These are phyloP conservation scores for Ophiocordyceps australis DNA, from an alignment of 2,329 filamentous ascomycete species.

Conservation along the genomic window DNA sequence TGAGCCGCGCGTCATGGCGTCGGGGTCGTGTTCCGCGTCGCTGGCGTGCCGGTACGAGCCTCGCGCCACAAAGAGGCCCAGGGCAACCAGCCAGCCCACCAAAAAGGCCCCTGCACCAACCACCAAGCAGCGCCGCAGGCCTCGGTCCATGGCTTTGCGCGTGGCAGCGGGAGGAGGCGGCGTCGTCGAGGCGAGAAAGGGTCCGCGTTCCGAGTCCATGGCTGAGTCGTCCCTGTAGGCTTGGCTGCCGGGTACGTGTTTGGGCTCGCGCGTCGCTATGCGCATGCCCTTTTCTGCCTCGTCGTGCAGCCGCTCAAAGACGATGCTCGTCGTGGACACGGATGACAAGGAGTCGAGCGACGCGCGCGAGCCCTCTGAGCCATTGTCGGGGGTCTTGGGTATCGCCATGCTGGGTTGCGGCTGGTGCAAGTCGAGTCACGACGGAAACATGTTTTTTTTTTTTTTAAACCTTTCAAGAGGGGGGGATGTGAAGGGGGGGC, in stretches of 20 bases:
- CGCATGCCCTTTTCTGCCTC: conserved; percentile 16
- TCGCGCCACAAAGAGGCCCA: conserved; percentile 46
- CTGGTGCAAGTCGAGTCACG: no score
- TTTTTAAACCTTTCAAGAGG: no score
- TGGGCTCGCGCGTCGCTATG: conserved; percentile 4
- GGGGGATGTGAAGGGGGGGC: no score
- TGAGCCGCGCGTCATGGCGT: conserved; percentile 42
- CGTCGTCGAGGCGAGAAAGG: conserved; percentile 27
- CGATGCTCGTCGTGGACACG: conserved; percentile 66
- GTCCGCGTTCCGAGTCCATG: conserved; percentile 27
- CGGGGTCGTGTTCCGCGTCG: conserved; percentile 45
- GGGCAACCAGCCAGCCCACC: conserved; percentile 48
- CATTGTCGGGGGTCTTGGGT: no score
- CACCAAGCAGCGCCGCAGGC: conserved; percentile 43
- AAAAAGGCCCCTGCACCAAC: conserved; percentile 41
- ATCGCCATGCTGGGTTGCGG: no score
- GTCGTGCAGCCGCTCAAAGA: conserved; percentile 61
- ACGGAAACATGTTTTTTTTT: no score
- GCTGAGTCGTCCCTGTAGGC: conserved; percentile 14
- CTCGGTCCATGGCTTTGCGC: conserved; percentile 43
- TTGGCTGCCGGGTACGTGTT: conserved; percentile 9
- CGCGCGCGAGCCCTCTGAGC: conserved; percentile 4
- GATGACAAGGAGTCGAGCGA: conserved; percentile 50
- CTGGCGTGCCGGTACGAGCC: conserved; percentile 50
- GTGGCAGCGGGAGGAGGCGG: conserved; percentile 16